phyloP scores from a whole-genome alignment of 2,329 filamentous ascomycete species.

The Colletotrichum limetticola region DNA sequence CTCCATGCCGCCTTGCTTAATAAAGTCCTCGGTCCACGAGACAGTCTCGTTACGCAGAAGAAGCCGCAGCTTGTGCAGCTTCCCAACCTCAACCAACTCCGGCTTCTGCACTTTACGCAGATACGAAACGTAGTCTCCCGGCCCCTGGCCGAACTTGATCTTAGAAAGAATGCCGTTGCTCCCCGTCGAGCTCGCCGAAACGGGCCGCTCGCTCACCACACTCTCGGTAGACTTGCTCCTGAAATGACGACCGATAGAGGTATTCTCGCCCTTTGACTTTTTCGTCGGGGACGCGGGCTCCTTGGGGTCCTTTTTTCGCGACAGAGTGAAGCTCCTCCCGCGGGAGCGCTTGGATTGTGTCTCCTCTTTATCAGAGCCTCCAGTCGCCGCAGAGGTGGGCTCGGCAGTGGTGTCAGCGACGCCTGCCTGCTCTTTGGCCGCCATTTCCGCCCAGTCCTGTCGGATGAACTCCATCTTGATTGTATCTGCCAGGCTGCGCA shows the following conservation, averaged over 20 bases:
- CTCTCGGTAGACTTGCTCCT: slow-evolving; percentile 80
- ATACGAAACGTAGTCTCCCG: slow-evolving; percentile 88
- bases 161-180: slow-evolving; percentile 71
- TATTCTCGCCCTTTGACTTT: slow-evolving; percentile 75
- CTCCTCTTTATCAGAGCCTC: slow-evolving; percentile 51
- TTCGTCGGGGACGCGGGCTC: slow-evolving; percentile 73
- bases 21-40: slow-evolving; percentile 93
- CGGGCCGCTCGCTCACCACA: slow-evolving; percentile 68
- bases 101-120: slow-evolving; percentile 84
- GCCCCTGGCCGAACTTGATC: slow-evolving; percentile 78
- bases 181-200: slow-evolving; percentile 62
- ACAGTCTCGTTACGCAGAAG: slow-evolving; percentile 95
- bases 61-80: slow-evolving; percentile 90
- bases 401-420: slow-evolving; percentile 56
- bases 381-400: slow-evolving; percentile 43
- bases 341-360: slow-evolving; percentile 67
- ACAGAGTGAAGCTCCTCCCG: slow-evolving; percentile 83
- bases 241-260: slow-evolving; percentile 68
- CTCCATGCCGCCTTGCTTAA: slow-evolving; percentile 89
- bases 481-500: slow-evolving; percentile 86
- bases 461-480: slow-evolving; percentile 97
- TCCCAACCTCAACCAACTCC: slow-evolving; percentile 89
- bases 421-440: slow-evolving; percentile 56
- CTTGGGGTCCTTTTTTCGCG: slow-evolving; percentile 68
- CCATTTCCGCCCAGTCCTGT: slow-evolving; percentile 82